Evolutionary conservation across 2,329 filamentous ascomycete genomes (phyloP).

Genomic region (Pseudogymnoascus sp.): DNA sequence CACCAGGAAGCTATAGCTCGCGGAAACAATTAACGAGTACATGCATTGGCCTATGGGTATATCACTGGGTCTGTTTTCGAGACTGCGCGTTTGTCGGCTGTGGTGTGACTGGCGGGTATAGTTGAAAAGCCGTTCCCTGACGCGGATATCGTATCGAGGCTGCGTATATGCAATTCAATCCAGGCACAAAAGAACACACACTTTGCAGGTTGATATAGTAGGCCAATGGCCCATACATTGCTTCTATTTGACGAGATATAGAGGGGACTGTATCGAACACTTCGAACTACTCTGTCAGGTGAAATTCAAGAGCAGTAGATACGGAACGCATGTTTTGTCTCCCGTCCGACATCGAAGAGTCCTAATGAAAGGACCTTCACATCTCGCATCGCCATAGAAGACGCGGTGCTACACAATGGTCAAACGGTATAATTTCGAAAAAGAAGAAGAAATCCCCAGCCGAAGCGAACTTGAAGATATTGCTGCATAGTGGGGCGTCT

Average conservation of each 20-base stretch:
- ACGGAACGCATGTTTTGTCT: conserved; percentile 63
- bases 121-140: conserved; percentile 13
- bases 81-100: not conserved
- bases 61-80: not conserved
- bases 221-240: not conserved
- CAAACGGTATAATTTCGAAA: conserved; percentile 30
- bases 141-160: not conserved
- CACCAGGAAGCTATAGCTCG: not conserved
- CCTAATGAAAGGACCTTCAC: conserved; percentile 47
- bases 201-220: not conserved
- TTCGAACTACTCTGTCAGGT: conserved; percentile 10
- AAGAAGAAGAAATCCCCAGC: conserved; percentile 21
- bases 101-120: conserved; percentile 12
- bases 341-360: conserved; percentile 46
- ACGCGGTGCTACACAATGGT: conserved; percentile 30
- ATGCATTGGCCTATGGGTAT: not conserved
- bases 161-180: not conserved
- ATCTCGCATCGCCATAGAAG: conserved; percentile 28
- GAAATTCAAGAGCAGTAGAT: conserved; percentile 77
- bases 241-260: conserved; percentile 5
- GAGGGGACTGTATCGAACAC: conserved; percentile 8
- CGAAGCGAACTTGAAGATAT: conserved; percentile 13
- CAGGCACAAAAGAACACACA: not conserved
- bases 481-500: conserved; percentile 12
- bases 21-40: not conserved